phyloP scores from a whole-genome alignment of 192 early-diverging fungal species.

The Phlyctochytrium bullatum region DNA sequence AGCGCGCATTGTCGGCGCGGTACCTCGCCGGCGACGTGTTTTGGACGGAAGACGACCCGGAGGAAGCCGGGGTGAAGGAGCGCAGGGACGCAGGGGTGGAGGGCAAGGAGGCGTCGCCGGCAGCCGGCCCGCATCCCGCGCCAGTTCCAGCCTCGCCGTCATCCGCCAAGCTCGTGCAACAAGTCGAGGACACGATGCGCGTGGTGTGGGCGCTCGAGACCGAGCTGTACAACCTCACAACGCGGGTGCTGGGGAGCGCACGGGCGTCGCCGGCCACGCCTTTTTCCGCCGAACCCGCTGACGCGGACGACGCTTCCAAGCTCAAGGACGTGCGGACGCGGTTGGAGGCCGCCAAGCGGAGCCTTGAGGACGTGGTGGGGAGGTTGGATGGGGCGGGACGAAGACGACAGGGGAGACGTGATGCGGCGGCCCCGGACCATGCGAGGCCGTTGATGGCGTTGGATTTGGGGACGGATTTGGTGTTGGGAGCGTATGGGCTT shows the following conservation, averaged over 20 bases:
- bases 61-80: not conserved
- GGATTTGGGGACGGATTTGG: not conserved
- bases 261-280: not conserved
- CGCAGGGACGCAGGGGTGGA: not conserved
- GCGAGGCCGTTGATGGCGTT: not conserved
- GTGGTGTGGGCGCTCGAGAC: not conserved
- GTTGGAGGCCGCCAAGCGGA: not conserved
- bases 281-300: not conserved
- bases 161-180: not conserved
- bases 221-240: not conserved
- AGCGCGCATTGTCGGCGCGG: conserved; percentile 9
- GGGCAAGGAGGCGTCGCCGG: not conserved
- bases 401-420: too few relatives aligned
- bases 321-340: not conserved
- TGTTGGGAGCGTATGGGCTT: not conserved
- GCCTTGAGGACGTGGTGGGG: not conserved
- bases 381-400: not conserved
- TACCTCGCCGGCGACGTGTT: conserved; percentile 18
- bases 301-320: not conserved
- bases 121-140: not conserved
- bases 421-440: not conserved
- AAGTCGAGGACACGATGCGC: not conserved
- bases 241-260: not conserved
- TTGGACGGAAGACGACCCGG: conserved; percentile 8
- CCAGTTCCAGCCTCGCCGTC: too few relatives aligned